Evolutionary conservation across 257 asterid species (phyloP).

Genomic region (Echium plantagineum): DNA sequence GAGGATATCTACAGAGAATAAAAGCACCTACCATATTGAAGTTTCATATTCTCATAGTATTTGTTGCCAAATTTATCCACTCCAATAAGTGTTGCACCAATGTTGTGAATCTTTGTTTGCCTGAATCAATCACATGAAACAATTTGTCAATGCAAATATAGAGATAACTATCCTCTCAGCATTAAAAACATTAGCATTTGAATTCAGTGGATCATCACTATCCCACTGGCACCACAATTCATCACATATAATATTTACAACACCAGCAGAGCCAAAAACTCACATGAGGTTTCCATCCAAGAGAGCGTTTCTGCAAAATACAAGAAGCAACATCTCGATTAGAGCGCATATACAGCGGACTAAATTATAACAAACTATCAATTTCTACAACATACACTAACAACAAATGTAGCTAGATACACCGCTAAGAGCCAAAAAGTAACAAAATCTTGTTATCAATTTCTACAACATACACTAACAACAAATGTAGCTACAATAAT

Average conservation of each 20-base stretch:
- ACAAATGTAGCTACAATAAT: too few species aligned
- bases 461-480: too few species aligned
- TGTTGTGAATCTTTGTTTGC: constrained; percentile 91
- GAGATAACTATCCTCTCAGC: not conserved
- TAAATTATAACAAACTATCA: too few species aligned
- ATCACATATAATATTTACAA: too few species aligned
- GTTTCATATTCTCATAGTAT: constrained; percentile 76
- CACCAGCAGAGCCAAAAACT: constrained; percentile 19
- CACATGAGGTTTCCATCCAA: constrained; percentile 89
- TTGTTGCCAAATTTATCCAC: constrained; percentile 91
- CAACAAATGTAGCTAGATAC: not conserved
- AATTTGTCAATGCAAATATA: not conserved
- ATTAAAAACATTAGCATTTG: not conserved
- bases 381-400: not conserved
- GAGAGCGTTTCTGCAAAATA: constrained; percentile 49
- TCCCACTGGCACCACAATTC: too few species aligned
- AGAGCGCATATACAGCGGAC: not conserved
- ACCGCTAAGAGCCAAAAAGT: too few species aligned
- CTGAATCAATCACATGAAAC: constrained; percentile 22
- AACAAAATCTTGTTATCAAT: too few species aligned
- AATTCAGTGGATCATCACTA: not conserved
- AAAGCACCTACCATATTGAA: constrained; percentile 64
- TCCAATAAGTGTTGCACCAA: constrained; percentile 83
- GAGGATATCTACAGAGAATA: not conserved
- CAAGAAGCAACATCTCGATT: not conserved